These are phyloP conservation scores for Exophiala xenobiotica DNA, from an alignment of 2,329 filamentous ascomycete genomes.

Conservation along the genomic window DNA sequence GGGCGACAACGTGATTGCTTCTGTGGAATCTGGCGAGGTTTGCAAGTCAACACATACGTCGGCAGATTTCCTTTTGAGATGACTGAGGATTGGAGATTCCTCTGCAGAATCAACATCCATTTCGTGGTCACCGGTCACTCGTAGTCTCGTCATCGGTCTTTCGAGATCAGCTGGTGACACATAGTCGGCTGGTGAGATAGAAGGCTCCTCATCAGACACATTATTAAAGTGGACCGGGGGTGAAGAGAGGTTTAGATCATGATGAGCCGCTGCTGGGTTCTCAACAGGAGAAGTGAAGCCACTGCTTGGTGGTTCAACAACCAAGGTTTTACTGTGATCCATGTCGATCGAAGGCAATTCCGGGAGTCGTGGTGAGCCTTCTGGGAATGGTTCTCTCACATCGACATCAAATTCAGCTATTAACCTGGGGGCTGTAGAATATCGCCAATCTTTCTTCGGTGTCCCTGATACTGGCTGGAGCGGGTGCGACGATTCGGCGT, in stretches of 20 bases:
- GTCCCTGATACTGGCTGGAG: slow-evolving; percentile 3
- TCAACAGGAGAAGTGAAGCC: slow-evolving; percentile 28
- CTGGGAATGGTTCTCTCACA: slow-evolving; percentile 31
- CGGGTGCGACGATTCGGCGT: background rate
- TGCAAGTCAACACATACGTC: background rate
- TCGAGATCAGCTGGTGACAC: slow-evolving; percentile 22
- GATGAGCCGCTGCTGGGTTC: background rate
- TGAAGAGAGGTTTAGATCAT: background rate
- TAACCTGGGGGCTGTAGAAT: slow-evolving; percentile 27
- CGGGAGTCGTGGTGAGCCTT: slow-evolving; percentile 28
- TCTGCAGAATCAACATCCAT: slow-evolving; percentile 19
- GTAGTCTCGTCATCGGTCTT: slow-evolving; percentile 22
- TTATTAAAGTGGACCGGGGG: background rate
- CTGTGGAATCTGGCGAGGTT: background rate
- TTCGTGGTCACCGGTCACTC: slow-evolving; percentile 17
- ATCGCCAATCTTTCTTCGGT: slow-evolving; percentile 26
- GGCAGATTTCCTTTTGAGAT: slow-evolving; percentile 17
- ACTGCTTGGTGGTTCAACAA: slow-evolving; percentile 28
- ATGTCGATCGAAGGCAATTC: slow-evolving; percentile 4
- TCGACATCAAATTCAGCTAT: slow-evolving; percentile 27
- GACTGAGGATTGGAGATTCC: slow-evolving; percentile 23
- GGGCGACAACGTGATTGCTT: slow-evolving; percentile 23
- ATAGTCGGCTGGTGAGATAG: background rate
- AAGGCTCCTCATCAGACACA: background rate
- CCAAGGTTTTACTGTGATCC: slow-evolving; percentile 7